Conservation (phyloP, 108 stramenopile genomes). For the Discostella pseudostelligera region DNA sequence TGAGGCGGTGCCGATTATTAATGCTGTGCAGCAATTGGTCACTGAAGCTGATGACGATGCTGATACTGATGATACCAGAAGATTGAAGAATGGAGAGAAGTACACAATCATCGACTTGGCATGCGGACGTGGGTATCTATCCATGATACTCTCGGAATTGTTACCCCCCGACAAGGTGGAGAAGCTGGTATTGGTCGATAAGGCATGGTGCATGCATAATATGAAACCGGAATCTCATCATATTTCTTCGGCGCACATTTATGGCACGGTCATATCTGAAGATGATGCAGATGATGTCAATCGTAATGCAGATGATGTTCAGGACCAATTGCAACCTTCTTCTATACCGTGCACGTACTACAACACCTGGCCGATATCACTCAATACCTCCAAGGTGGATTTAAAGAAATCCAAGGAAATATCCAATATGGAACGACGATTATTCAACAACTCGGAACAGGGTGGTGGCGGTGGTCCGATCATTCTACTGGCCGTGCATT, state of each 20-base stretch:
- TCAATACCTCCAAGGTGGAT: slow-evolving; percentile 59
- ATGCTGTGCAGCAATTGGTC: slow-evolving; percentile 39
- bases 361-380: slow-evolving; percentile 61
- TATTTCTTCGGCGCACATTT: slow-evolving; percentile 63
- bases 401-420: slow-evolving; percentile 44
- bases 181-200: slow-evolving; percentile 56
- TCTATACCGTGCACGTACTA: slow-evolving; percentile 40
- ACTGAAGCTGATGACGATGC: not conserved
- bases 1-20: slow-evolving; percentile 57
- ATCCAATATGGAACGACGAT: slow-evolving; percentile 27
- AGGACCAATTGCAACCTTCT: too few relatives aligned
- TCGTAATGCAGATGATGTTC: too few relatives aligned
- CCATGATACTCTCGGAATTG: slow-evolving; percentile 59
- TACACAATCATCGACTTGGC: slow-evolving; percentile 60
- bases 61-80: too few relatives aligned
- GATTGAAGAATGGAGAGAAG: slow-evolving; percentile 18
- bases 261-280: slow-evolving; percentile 19
- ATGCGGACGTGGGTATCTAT: slow-evolving; percentile 58
- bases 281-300: too few relatives aligned
- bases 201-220: slow-evolving; percentile 60
- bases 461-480: slow-evolving; percentile 25
- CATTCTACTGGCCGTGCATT: slow-evolving; percentile 58
- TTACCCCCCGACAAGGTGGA: slow-evolving; percentile 48
- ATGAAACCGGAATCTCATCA: slow-evolving; percentile 42
- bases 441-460: slow-evolving; percentile 7